These are phyloP conservation scores for Neophaeococcomyces mojaviensis DNA, from an alignment of 2,329 filamentous ascomycete genomes.

Conservation along the genomic window DNA sequence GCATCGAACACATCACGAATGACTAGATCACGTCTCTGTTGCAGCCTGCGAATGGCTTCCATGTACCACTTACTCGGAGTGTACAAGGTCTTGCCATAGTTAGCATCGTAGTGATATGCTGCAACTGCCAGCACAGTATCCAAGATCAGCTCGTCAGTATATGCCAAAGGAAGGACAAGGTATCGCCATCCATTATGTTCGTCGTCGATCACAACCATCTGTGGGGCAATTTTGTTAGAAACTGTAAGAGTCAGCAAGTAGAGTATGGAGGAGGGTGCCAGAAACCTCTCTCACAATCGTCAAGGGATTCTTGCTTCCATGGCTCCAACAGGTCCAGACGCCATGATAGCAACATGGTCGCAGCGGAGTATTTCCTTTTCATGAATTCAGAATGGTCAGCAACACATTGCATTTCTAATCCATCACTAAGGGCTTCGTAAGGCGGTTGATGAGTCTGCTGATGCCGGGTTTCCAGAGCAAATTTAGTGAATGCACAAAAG, in stretches of 20 bases:
- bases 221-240: conserved; percentile 24
- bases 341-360: background rate
- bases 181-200: conserved; percentile 27
- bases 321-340: background rate
- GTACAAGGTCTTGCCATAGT: conserved; percentile 9
- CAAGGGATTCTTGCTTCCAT: conserved; percentile 3
- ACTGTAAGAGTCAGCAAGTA: conserved; percentile 11
- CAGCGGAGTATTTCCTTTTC: background rate
- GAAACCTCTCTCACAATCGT: background rate
- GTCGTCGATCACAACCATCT: conserved; percentile 26
- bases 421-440: too few species aligned
- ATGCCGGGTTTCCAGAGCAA: too few species aligned
- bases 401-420: background rate
- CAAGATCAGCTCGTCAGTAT: conserved; percentile 21
- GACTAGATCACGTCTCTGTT: conserved; percentile 7
- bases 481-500: too few species aligned
- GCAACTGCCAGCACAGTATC: conserved; percentile 22
- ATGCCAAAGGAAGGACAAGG: conserved; percentile 25
- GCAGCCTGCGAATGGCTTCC: conserved; percentile 3
- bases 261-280: background rate
- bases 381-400: background rate
- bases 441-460: too few species aligned
- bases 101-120: conserved; percentile 20
- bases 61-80: conserved; percentile 13
- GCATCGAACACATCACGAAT: background rate